Conservation (phyloP, 2,329 filamentous ascomycete species). For the Penicillium rolfsii region DNA sequence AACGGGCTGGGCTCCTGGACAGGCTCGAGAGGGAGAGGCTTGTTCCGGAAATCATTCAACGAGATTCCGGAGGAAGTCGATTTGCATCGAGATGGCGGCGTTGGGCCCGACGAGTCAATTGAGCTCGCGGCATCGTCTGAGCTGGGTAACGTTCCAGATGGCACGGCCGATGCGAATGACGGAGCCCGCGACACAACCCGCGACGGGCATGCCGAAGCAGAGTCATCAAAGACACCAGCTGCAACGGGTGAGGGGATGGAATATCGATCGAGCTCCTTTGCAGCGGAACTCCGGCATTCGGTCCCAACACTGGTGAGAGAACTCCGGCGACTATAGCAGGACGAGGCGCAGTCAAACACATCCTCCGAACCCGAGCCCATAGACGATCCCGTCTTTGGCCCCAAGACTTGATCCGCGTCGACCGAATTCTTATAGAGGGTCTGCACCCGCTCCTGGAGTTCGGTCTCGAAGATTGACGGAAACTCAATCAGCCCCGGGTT, state of each 20-base stretch:
- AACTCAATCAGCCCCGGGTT: slow-evolving; percentile 14
- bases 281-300: slow-evolving; percentile 16
- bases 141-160: neutral
- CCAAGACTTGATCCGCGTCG: neutral
- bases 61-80: slow-evolving; percentile 26
- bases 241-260: slow-evolving; percentile 31
- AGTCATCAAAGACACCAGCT: slow-evolving; percentile 42
- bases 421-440: slow-evolving; percentile 19
- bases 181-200: neutral
- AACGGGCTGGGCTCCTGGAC: slow-evolving; percentile 36
- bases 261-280: slow-evolving; percentile 22
- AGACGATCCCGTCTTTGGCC: slow-evolving; percentile 22
- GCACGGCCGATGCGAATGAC: slow-evolving; percentile 3
- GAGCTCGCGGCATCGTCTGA: neutral
- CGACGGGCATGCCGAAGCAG: slow-evolving; percentile 10
- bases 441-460: slow-evolving; percentile 24
- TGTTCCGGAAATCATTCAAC: slow-evolving; percentile 39
- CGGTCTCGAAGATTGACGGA: slow-evolving; percentile 14
- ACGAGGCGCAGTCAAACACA: slow-evolving; percentile 36
- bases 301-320: slow-evolving; percentile 41
- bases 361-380: slow-evolving; percentile 34
- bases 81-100: slow-evolving; percentile 18
- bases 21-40: slow-evolving; percentile 47
- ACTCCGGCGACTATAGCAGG: slow-evolving; percentile 41
- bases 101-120: neutral